Evolutionary conservation across 2,329 filamentous ascomycete genomes (phyloP), one percentile per base, ranked within the genome.

Genomic region (Xylaria digitata): DNA sequence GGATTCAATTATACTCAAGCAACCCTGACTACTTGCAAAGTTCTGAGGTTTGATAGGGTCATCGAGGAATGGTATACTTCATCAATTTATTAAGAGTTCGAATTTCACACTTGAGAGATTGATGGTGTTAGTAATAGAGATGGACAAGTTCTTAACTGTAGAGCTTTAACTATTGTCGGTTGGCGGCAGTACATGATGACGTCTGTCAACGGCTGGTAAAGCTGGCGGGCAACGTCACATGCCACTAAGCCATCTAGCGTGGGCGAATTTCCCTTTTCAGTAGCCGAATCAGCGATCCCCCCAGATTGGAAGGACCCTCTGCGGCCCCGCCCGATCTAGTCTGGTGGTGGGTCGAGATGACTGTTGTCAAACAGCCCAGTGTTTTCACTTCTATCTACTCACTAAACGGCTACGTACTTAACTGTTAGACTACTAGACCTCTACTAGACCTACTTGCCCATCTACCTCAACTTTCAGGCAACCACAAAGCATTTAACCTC

Each of bases 291-390:
- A 23, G 37, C 48, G 3, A 19, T 52, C 21, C 54, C 42, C 64
- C 65, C 40, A 60, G 45, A 61, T 50, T 60, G 55, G 65, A 67
- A 67, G 43, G 61, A 64, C 60, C 65, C 57, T 45, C 21, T 42
- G 55, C 55, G 50, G 50, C 23, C 45, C 30, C 50, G 26, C 40
- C 61, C 56, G 58, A 46, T 11, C 32, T 19, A 46, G 21, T 40
- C 34, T 17, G 6, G 32, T 34, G 23, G 45, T 21, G 62, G 55
- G 17, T 59, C 50, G 42, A 55, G 37, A 46, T 55, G 59, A 46
- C 49, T 48, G 64, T 66, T 55, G 49, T 55, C 54, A 42, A 55
- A 53, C 46, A 6, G 49, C 23, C 54, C 48, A 48, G 15, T 11
- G 26, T 65, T 42, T 59, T 49, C 19, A 43, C 21, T 17, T 42